Percentiles rank a stretch among this genome's conserved stretches.
These are phyloP conservation scores for Coniochaeta sp. DNA, from an alignment of 2,329 filamentous ascomycete species.

Conservation along the genomic window DNA sequence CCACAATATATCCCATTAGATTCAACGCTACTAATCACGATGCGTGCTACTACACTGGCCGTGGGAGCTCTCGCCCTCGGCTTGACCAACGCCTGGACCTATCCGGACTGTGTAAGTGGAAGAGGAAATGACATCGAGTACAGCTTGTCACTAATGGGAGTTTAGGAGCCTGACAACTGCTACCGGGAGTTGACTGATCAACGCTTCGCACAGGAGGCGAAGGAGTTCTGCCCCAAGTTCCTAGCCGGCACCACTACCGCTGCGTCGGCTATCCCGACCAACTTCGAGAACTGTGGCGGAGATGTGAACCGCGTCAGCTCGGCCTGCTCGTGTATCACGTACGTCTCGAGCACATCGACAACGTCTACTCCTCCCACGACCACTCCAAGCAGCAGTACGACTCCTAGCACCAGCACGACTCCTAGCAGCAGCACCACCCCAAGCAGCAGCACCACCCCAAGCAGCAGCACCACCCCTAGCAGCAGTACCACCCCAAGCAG, in stretches of 20 bases:
- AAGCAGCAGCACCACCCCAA: constrained; percentile 19
- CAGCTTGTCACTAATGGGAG: neutral
- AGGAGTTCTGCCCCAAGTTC: constrained; percentile 14
- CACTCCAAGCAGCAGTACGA: neutral
- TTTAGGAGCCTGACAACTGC: constrained; percentile 15
- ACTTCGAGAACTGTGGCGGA: constrained; percentile 14
- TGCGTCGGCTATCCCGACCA: constrained; percentile 12
- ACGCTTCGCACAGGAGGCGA: constrained; percentile 9
- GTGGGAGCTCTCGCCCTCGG: constrained; percentile 13
- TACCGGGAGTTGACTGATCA: constrained; percentile 14
- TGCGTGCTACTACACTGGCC: constrained; percentile 12
- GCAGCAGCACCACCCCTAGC: neutral
- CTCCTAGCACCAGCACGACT: constrained; percentile 26
- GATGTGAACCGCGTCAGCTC: constrained; percentile 14
- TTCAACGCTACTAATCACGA: neutral
- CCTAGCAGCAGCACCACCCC: constrained; percentile 27
- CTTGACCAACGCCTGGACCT: constrained; percentile 11
- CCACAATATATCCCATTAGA: too few relatives aligned
- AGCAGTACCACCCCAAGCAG: constrained; percentile 21
- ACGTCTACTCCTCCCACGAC: neutral
- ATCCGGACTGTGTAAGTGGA: constrained; percentile 14
- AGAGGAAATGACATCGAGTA: neutral
- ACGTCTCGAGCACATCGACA: constrained; percentile 5
- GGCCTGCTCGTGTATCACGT: constrained; percentile 20
- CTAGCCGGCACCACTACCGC: constrained; percentile 13